Evolutionary conservation across 139 green algal genomes (phyloP).

Genomic region (Auxenochlorella pyrenoidosa): DNA sequence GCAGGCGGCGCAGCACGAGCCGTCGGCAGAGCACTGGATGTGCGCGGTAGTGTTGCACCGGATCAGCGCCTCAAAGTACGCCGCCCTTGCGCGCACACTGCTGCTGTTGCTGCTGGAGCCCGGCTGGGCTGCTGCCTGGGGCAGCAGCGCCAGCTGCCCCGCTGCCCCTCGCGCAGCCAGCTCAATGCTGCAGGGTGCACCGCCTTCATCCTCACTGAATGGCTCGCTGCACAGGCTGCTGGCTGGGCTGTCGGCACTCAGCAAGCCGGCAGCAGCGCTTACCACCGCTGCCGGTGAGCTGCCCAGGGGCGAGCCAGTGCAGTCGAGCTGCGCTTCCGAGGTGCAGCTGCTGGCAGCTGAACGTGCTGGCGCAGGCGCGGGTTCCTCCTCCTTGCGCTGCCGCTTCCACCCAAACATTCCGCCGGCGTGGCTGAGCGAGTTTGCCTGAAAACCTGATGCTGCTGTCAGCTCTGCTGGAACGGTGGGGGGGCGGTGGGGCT

Average conservation of each 20-base stretch:
- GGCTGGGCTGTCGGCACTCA: not conserved
- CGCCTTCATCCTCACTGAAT: not conserved
- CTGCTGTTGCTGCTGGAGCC: conserved; percentile 1
- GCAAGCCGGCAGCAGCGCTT: not conserved
- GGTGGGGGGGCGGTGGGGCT: too few species aligned
- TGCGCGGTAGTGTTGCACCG: conserved; percentile 22
- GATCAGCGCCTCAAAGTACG: conserved; percentile 46
- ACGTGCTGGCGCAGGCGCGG: not conserved
- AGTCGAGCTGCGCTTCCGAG: not conserved
- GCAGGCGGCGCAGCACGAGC: not conserved
- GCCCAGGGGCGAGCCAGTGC: not conserved
- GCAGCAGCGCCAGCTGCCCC: not conserved
- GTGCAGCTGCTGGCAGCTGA: not conserved
- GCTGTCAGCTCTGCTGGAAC: too few species aligned
- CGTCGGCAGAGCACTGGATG: conserved; percentile 1
- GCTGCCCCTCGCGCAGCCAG: not conserved
- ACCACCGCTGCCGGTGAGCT: not conserved
- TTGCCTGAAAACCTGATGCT: not conserved
- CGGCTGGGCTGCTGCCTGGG: not conserved
- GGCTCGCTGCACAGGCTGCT: not conserved
- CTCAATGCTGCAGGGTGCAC: not conserved
- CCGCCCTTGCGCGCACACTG: conserved; percentile 26
- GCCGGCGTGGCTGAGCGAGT: not conserved
- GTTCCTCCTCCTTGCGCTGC: conserved; percentile 13
- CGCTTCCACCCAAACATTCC: conserved; percentile 16